Conservation (phyloP, 352 stramenopile genomes). For the Globisporangium emineosum region DNA sequence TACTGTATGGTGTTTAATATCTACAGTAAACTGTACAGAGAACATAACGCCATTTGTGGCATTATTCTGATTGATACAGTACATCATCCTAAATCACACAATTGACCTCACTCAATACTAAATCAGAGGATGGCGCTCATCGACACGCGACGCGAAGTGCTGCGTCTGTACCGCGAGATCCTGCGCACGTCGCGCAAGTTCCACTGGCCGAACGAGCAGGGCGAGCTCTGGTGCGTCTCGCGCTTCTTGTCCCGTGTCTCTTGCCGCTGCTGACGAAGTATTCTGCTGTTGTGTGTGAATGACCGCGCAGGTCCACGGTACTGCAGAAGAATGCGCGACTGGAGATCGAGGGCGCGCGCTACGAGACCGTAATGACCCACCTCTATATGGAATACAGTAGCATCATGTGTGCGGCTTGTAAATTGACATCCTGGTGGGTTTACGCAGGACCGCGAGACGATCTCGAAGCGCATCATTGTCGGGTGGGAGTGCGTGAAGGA, state of each 20-base stretch:
- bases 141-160: conserved; percentile 69
- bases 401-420: too few relatives aligned
- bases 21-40: too few relatives aligned
- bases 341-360: conserved; percentile 78
- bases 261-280: background rate
- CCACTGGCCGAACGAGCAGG: conserved; percentile 71
- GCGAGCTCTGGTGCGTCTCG: conserved; percentile 54
- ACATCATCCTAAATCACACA: too few relatives aligned
- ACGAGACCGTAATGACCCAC: conserved; percentile 45
- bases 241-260: too few relatives aligned
- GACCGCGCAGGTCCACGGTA: conserved; percentile 37
- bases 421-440: too few relatives aligned
- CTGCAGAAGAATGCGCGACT: conserved; percentile 70
- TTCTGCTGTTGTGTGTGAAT: background rate
- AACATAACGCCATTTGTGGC: too few relatives aligned
- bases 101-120: too few relatives aligned
- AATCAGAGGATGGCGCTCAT: conserved; percentile 27
- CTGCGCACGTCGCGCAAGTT: conserved; percentile 73
- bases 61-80: too few relatives aligned
- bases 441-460: conserved; percentile 61
- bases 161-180: conserved; percentile 81
- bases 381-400: too few relatives aligned
- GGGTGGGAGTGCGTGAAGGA: conserved; percentile 77
- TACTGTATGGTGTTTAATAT: too few relatives aligned
- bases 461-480: conserved; percentile 76